Percentiles rank a stretch among this genome's conserved stretches.
Conservation (phyloP, 495 filamentous ascomycete species). For the Daldinia loculata region DNA sequence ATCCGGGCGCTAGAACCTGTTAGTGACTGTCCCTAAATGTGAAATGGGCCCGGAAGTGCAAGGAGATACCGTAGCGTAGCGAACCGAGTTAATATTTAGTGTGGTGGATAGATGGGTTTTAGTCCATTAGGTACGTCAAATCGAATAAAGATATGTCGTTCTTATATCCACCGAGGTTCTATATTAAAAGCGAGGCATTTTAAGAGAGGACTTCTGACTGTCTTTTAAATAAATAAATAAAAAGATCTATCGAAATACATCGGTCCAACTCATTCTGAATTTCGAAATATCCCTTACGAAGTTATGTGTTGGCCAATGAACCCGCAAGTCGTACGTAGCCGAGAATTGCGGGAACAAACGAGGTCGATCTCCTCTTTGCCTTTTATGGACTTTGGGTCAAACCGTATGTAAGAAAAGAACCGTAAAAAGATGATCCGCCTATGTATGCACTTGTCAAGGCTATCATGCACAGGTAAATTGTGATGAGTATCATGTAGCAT, state of each 20-base stretch:
- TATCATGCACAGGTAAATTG: slow-evolving; percentile 13
- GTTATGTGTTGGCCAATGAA: slow-evolving; percentile 20
- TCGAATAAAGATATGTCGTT: not conserved
- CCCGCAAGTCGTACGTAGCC: slow-evolving; percentile 21
- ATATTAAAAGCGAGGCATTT: slow-evolving; percentile 10
- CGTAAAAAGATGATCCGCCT: slow-evolving; percentile 2
- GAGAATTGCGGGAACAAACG: slow-evolving; percentile 36
- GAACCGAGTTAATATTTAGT: slow-evolving; percentile 16
- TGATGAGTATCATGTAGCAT: slow-evolving; percentile 29
- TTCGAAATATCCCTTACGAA: slow-evolving; percentile 14
- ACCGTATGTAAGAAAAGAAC: slow-evolving; percentile 21
- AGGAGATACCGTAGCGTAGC: not conserved
- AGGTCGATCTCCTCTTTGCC: slow-evolving; percentile 28
- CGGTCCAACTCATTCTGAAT: not conserved
- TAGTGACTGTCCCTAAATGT: not conserved
- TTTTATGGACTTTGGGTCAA: slow-evolving; percentile 22
- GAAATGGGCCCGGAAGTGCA: not conserved
- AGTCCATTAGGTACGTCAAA: not conserved
- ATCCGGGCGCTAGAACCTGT: not conserved
- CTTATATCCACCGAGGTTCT: slow-evolving; percentile 1
- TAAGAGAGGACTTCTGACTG: not conserved
- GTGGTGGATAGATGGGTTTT: slow-evolving; percentile 1
- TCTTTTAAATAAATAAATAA: too few species aligned
- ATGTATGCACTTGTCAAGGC: slow-evolving; percentile 19
- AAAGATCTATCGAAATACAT: not conserved